Percentiles rank a stretch among this genome's conserved stretches.
Conservation (phyloP, 73 alveolate genomes). For the Strombidium stylifer region DNA sequence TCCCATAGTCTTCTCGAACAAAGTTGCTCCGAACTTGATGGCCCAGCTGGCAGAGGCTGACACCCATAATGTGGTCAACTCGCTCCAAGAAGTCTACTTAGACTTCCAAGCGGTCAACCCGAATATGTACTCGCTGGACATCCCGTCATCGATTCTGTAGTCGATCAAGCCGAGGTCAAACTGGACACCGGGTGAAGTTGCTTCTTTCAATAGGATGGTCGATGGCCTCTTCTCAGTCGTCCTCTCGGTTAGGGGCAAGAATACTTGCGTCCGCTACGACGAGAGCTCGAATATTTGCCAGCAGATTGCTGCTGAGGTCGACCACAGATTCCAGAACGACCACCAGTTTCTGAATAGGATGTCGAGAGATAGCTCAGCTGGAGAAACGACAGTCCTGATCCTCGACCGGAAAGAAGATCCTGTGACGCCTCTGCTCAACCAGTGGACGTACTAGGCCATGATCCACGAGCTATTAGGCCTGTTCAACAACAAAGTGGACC, state of each 20-base stretch:
- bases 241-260: constrained; percentile 20
- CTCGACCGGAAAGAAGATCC: constrained; percentile 99
- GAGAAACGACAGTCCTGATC: constrained; percentile 59
- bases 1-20: constrained; percentile 66
- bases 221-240: constrained; percentile 40
- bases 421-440: constrained; percentile 96
- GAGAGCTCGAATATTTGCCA: constrained; percentile 25
- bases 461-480: constrained; percentile 98
- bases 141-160: constrained; percentile 63
- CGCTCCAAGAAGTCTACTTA: constrained; percentile 56
- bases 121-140: constrained; percentile 68
- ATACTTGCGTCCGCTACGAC: constrained; percentile 31
- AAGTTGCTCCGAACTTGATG: constrained; percentile 66
- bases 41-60: constrained; percentile 87
- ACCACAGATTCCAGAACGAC: constrained; percentile 53
- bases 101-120: constrained; percentile 61
- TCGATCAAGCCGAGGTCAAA: constrained; percentile 36
- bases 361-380: constrained; percentile 50
- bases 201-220: constrained; percentile 46
- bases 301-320: constrained; percentile 51
- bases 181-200: constrained; percentile 58
- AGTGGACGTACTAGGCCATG: constrained; percentile 99
- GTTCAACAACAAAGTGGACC: constrained; percentile 92
- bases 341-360: constrained; percentile 60
- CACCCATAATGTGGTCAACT: constrained; percentile 78